Conservation (phyloP, 1,284 basidiomycete species). For the Thecaphora frezii region DNA sequence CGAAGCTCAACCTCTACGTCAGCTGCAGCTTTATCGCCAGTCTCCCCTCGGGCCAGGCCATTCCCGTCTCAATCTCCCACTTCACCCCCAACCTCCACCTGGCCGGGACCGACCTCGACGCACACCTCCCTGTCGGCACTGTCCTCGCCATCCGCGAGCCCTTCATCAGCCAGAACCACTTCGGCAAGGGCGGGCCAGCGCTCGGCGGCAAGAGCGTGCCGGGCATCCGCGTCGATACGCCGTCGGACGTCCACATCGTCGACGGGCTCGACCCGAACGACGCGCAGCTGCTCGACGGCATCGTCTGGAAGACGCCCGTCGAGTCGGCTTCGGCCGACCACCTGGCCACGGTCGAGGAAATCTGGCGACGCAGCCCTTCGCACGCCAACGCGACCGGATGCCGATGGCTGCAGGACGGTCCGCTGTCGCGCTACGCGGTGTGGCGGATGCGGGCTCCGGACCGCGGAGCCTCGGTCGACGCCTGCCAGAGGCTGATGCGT, state of each 20-base stretch:
- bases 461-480: neutral
- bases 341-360: conserved; percentile 3
- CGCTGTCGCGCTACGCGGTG: conserved; percentile 21
- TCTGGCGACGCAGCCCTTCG: conserved; percentile 12
- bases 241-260: conserved; percentile 50
- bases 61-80: conserved; percentile 50
- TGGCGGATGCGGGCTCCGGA: neutral
- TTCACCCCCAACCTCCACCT: conserved; percentile 47
- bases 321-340: conserved; percentile 5
- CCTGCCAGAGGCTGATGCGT: neutral
- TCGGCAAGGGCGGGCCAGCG: conserved; percentile 46
- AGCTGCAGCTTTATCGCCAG: conserved; percentile 45
- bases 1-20: conserved; percentile 45
- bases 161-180: conserved; percentile 47
- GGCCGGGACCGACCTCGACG: conserved; percentile 24
- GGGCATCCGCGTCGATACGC: conserved; percentile 53
- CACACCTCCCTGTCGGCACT: conserved; percentile 45
- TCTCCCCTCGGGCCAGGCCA: conserved; percentile 33
- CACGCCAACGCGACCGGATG: conserved; percentile 22
- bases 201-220: conserved; percentile 37
- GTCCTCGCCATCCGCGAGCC: conserved; percentile 53
- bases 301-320: conserved; percentile 20
- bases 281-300: conserved; percentile 9
- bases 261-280: conserved; percentile 14
- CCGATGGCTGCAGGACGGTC: conserved; percentile 43